A percentile compares a stretch with the other conserved stretches of the same genome.
Conservation (phyloP, 1,284 basidiomycete species). For the Cryptococcus wingfieldii region DNA sequence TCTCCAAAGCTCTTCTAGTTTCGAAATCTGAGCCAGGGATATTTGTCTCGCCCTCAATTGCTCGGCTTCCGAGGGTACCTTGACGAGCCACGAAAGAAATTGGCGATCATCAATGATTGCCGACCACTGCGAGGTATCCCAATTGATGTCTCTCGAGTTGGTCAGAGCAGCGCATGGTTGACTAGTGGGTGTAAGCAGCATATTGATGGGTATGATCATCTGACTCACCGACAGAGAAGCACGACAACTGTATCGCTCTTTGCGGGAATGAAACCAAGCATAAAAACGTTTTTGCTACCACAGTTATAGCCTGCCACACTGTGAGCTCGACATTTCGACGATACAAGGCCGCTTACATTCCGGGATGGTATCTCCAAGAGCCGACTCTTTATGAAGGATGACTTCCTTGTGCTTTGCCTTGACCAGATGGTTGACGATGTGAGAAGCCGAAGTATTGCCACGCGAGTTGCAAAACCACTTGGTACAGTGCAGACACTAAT, state of each 20-base stretch:
- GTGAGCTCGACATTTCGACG: conserved; percentile 19
- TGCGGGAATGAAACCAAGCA: conserved; percentile 98
- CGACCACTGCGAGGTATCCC: conserved; percentile 97
- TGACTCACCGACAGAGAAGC: conserved; percentile 81
- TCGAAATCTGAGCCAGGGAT: conserved; percentile 93
- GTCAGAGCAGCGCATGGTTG: conserved; percentile 94
- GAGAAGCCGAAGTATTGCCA: conserved; percentile 94
- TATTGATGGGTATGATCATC: neutral
- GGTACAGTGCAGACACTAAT: conserved; percentile 75
- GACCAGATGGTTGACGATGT: conserved; percentile 98
- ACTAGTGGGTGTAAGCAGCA: conserved; percentile 49
- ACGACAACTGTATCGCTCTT: conserved; percentile 99
- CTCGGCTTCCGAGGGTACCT: conserved; percentile 91
- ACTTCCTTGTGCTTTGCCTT: conserved; percentile 99
- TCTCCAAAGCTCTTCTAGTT: conserved; percentile 96
- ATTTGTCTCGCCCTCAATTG: conserved; percentile 93
- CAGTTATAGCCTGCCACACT: conserved; percentile 72
- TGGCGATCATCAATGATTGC: conserved; percentile 97
- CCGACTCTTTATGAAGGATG: conserved; percentile 88
- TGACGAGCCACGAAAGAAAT: conserved; percentile 98
- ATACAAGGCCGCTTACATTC: conserved; percentile 59
- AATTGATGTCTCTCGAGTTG: conserved; percentile 89
- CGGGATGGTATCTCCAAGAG: conserved; percentile 92
- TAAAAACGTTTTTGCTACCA: conserved; percentile 99
- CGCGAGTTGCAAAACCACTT: conserved; percentile 99